Evolutionary conservation across 2,329 filamentous ascomycete genomes (phyloP), one percentile per base, ranked within the genome.

Genomic region (Microdochium paspali): DNA sequence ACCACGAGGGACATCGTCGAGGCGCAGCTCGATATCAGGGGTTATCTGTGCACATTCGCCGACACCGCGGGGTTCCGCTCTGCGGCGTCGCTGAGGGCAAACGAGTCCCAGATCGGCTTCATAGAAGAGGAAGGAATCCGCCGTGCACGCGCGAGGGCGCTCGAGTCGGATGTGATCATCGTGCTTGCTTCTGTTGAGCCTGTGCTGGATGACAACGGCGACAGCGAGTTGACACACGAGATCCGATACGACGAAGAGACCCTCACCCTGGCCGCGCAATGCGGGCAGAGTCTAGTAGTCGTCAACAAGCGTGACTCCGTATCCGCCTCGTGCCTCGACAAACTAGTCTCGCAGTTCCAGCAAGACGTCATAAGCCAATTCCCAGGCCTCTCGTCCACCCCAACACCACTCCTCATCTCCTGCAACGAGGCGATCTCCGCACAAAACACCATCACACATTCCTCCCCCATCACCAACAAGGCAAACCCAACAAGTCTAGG

Each of bases 1-100:
- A 98, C 93, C 1, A 98, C 93, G 6, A 73, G 93, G 50, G 93
- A 98, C 67, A 84, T 98, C 46, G 84, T 98, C 10, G 93, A 98
- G 68, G 87, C 93, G 1, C 85, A 85, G 24, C 75, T 98, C 24
- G 93, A 98, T 66, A 74, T 98, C 44, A 82, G 84, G 1, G 93
- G 93, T 0, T 98, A 87, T 69, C 80, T 94, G 45, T 95, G 90
- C 64, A 87, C 87, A n/a, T 84, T 98, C 60, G 90, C 91, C 15
- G 93, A 98, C 67, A 97, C 93, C 58, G 93, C 93, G 20, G 93
- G 93, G 1, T 80, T 98, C 55, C 76, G 90, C 45, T 79, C 74
- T 44, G 64, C 56, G 30, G 52, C 56, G 23, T 46, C 47, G 44
- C 50, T 50, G 39, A 44, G 32, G 24, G 28, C 46, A 30, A 42